These are phyloP conservation scores for Kodamaea restingae DNA, from an alignment of 805 yeast species.

Conservation along the genomic window DNA sequence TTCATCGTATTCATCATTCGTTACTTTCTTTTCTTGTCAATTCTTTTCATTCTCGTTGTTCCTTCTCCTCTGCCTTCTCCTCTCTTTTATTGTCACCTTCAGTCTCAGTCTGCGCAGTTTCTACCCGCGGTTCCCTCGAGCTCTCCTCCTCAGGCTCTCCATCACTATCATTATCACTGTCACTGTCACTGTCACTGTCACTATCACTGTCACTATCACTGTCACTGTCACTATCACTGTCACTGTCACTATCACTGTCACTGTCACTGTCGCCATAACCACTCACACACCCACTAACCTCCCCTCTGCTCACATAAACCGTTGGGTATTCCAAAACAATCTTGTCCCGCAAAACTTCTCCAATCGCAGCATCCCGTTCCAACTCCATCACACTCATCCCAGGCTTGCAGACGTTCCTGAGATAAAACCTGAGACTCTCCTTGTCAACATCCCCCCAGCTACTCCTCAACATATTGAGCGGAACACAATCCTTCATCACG, in stretches of 20 bases:
- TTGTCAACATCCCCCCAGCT: slow-evolving; percentile 17
- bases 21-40: background rate
- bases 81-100: too few relatives aligned
- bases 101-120: too few relatives aligned
- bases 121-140: slow-evolving; percentile 5
- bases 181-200: background rate
- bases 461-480: slow-evolving; percentile 30
- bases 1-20: background rate
- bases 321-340: slow-evolving; percentile 79
- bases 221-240: too few relatives aligned
- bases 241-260: background rate
- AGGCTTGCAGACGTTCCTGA: slow-evolving; percentile 28
- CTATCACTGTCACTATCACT: background rate
- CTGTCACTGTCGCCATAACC: slow-evolving; percentile 3
- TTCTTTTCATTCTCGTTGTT: background rate
- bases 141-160: slow-evolving; percentile 10
- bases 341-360: slow-evolving; percentile 48
- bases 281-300: background rate
- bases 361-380: slow-evolving; percentile 33
- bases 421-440: slow-evolving; percentile 27
- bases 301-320: slow-evolving; percentile 36
- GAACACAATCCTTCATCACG: slow-evolving; percentile 37
- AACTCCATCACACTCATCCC: slow-evolving; percentile 34
- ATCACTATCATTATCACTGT: slow-evolving; percentile 1
- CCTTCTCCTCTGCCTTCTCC: background rate